Base-by-base conservation (phyloP, 202 grass and related monocot genomes). In the Eragrostis tef region DNA sequence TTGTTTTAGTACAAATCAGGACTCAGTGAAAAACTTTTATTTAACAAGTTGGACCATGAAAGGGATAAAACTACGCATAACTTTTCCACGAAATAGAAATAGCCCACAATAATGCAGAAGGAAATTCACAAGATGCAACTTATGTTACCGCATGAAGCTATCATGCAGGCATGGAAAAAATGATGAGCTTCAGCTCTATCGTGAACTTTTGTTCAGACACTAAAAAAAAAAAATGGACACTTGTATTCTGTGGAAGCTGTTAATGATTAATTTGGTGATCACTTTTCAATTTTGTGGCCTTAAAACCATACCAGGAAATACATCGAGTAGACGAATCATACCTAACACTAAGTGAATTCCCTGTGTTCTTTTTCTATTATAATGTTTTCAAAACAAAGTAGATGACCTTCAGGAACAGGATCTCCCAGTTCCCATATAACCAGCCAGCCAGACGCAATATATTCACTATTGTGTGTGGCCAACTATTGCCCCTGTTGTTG, bases 81-180 rank as follows among this genome's bases (percentile, higher is more conserved):
- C 43, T 9, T 26, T 36, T 77, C 49, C 9, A 19, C 60, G 73
- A 27, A 29, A 78, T 7, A 11, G 31, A 34, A 34, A 34, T 34
- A 58, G 6, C 17, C 5, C 1, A 45, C 7, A 62, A 9, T 59
- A 56, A 49, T 58, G 81, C 17, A 45, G 10, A 84, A 56, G 48
- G 75, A 11, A 67, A 75, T 75, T 53, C 42, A 83, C 41, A 56
- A 17, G 9, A 22, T 26, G 4, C 44, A 51, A 25, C 24, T 49
- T 39, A 36, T 64, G 12, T 21, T 48, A 49, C 62, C 11, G 34
- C 72, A 63, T 51, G 6, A 63, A 81, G 56, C 13, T 41, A 82
- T 41, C 61, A 70, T 26, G 41, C 19, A 69, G 7, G 76, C 19
- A 52, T 12, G 49, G 12, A 80, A 43, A 34, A 34, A n/a, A n/a